phyloP scores from a whole-genome alignment of 305 asterid species.

The Fraxinus velutina region DNA sequence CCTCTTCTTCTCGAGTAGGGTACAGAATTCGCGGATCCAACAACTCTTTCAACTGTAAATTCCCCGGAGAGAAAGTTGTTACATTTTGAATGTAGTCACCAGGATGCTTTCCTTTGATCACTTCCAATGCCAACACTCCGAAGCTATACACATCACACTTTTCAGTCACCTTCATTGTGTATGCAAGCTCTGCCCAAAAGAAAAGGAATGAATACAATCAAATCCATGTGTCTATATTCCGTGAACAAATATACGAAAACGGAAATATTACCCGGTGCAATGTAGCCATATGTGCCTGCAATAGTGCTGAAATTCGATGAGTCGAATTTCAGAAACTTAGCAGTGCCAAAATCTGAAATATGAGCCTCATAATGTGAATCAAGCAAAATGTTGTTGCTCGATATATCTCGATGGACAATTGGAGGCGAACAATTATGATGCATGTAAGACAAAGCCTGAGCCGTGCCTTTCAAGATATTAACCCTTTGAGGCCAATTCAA shows the following conservation, averaged over 20 bases:
- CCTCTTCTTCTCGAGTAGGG: constrained; percentile 18
- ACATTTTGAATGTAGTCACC: not conserved
- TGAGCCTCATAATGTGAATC: constrained; percentile 26
- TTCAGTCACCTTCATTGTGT: constrained; percentile 1
- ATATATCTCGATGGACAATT: constrained; percentile 34
- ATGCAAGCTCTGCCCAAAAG: constrained; percentile 28
- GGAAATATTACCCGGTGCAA: constrained; percentile 33
- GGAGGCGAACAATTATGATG: constrained; percentile 35
- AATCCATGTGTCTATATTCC: not conserved
- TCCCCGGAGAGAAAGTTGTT: not conserved
- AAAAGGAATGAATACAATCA: not conserved
- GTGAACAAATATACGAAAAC: not conserved
- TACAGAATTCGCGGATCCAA: constrained; percentile 19
- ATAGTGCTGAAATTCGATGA: constrained; percentile 30
- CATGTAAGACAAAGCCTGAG: constrained; percentile 32
- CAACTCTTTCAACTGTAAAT: constrained; percentile 16
- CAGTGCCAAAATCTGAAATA: constrained; percentile 39
- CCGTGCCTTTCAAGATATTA: constrained; percentile 20
- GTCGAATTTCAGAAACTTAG: constrained; percentile 29
- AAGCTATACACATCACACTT: not conserved
- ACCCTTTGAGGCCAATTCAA: constrained; percentile 28
- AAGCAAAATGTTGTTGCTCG: constrained; percentile 29
- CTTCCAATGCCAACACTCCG: constrained; percentile 25
- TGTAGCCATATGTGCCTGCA: constrained; percentile 42
- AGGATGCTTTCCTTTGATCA: constrained; percentile 23